A percentile compares a stretch with the other conserved stretches of the same genome.
These are phyloP conservation scores for Coemansia sp. DNA, from an alignment of 192 early-diverging fungal species.

Conservation along the genomic window DNA sequence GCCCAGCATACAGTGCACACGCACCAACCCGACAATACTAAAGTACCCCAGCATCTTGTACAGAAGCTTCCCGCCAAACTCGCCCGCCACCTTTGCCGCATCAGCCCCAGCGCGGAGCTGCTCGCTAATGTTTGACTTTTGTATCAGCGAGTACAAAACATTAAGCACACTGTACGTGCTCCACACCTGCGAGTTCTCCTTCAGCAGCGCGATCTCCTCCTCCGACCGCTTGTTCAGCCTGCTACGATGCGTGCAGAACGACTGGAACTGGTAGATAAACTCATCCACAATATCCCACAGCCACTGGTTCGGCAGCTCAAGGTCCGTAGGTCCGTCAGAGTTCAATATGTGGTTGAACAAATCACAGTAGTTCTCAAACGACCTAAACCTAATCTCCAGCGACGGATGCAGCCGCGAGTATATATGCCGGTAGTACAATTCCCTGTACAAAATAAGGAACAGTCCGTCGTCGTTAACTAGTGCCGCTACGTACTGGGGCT, in stretches of 20 bases:
- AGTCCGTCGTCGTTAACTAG: slow-evolving; percentile 80
- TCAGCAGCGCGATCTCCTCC: slow-evolving; percentile 79
- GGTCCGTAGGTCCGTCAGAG: slow-evolving; percentile 77
- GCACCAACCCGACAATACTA: slow-evolving; percentile 86
- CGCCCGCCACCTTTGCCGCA: slow-evolving; percentile 84
- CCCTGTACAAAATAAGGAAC: slow-evolving; percentile 93
- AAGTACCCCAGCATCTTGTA: slow-evolving; percentile 99
- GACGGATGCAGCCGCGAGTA: slow-evolving; percentile 89
- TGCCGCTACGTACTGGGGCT: slow-evolving; percentile 77
- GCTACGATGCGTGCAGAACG: slow-evolving; percentile 94
- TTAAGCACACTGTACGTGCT: slow-evolving; percentile 96
- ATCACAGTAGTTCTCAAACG: slow-evolving; percentile 97
- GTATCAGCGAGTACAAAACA: slow-evolving; percentile 93
- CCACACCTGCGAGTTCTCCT: slow-evolving; percentile 90
- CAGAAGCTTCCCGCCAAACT: slow-evolving; percentile 84
- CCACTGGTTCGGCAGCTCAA: slow-evolving; percentile 98
- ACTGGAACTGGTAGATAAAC: slow-evolving; percentile 99
- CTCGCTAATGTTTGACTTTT: slow-evolving; percentile 93
- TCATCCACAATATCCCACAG: slow-evolving; percentile 99
- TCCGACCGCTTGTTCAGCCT: slow-evolving; percentile 78
- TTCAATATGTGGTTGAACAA: slow-evolving; percentile 96
- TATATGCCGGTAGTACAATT: slow-evolving; percentile 97
- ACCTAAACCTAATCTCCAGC: slow-evolving; percentile 87
- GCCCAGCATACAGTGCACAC: slow-evolving; percentile 94
- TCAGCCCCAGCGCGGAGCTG: slow-evolving; percentile 78